Evolutionary conservation across 2,329 filamentous ascomycete species (phyloP), one percentile per base, ranked within the genome.

Genomic region (Nigrospora sphaerica): DNA sequence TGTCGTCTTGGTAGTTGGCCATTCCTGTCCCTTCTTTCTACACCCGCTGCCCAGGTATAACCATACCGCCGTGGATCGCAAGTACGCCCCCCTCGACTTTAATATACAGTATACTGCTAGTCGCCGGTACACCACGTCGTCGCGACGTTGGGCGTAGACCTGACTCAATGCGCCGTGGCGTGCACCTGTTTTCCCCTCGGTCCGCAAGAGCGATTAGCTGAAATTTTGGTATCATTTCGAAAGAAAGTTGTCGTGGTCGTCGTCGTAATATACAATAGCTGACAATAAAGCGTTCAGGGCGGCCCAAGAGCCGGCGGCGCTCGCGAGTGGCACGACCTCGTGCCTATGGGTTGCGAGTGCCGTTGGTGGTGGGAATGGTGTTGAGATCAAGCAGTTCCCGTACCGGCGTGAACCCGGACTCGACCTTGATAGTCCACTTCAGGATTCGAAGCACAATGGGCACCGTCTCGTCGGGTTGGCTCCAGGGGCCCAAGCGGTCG

Each of bases 401-500:
- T 14, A 47, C 53, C 13, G 60, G 59, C 42, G 56, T 61, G 53
- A 60, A 64, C 13, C 52, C 46, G 17, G 50, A 45, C 23, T 57
- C 57, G 12, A 50, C 41, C 23, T 51, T 52, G 36, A 63, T 57
- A 28, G 55, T 46, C 46, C 53, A 56, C 31, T 57, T 55, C 16
- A 64, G 47, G 16, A 62, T 46, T 35, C 62, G 58, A 13, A 64
- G 52, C 4, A 54, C 53, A 31, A 62, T 45, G 12, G 56, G 54
- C 44, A 61, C 54, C 6, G 52, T 47, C 31, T 63, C 60, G 34
- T 64, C 61, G 0, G 57, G 52, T 23, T 47, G 55, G 11, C 57
- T 56, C 60, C 60, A 63, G 28, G 60, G 61, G 14, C 61, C 60
- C 16, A 64, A 48, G 39, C 59, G 57, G 46, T 64, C 60, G 14